Evolutionary conservation across 1,284 basidiomycete species (phyloP).

Genomic region (Phylloporus sp.): DNA sequence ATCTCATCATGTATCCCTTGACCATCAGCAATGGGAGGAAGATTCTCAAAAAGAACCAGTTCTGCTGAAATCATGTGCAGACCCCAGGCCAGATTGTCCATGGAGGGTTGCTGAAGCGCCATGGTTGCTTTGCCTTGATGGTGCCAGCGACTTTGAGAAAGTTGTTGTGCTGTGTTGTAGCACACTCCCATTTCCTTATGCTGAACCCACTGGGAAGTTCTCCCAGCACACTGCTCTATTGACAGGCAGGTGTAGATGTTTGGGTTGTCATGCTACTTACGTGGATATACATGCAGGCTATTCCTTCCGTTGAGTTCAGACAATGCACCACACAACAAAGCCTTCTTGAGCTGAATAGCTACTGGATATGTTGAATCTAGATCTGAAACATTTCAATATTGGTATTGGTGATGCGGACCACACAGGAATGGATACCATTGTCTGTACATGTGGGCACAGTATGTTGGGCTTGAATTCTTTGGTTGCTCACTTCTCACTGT

Average conservation of each 20-base stretch:
- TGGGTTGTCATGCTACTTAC: not conserved
- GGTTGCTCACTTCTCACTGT: constrained; percentile 1
- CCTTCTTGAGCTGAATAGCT: constrained; percentile 87
- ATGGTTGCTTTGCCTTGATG: no score
- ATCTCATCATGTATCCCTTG: no score
- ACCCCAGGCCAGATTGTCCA: no score
- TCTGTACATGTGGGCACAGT: constrained; percentile 81
- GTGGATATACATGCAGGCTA: constrained; percentile 46
- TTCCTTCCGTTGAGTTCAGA: constrained; percentile 73
- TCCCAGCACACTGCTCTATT: constrained; percentile 75
- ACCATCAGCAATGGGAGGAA: no score
- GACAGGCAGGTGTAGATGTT: constrained; percentile 39
- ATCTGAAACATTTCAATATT: constrained; percentile 86
- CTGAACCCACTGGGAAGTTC: no score
- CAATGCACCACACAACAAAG: constrained; percentile 86
- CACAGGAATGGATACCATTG: constrained; percentile 64
- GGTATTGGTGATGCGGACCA: constrained; percentile 53
- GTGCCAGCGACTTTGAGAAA: no score
- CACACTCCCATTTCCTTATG: no score
- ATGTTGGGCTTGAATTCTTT: constrained; percentile 28
- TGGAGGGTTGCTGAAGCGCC: no score
- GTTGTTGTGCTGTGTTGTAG: no score
- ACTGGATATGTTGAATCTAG: constrained; percentile 90
- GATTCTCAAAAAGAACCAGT: no score
- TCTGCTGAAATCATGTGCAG: no score